A percentile compares a stretch with the other conserved stretches of the same genome.
Conservation (phyloP, 768 basidiomycete species). For the Hericium erinaceus region DNA sequence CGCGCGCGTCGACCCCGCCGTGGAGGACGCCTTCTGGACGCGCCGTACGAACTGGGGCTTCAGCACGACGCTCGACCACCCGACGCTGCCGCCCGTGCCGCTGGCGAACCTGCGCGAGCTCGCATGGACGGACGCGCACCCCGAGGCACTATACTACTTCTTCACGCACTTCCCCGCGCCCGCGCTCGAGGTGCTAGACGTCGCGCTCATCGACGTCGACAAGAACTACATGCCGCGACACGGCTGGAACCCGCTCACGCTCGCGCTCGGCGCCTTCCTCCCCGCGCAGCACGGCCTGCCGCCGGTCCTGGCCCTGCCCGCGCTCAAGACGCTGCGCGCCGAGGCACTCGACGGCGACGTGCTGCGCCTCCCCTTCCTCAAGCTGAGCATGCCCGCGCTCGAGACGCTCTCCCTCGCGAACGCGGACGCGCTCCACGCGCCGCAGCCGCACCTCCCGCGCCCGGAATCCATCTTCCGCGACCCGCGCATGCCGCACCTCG, state of each 20-base stretch:
- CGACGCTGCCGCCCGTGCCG: slow-evolving; percentile 3
- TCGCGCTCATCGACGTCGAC: slow-evolving; percentile 1
- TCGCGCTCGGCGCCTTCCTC: background rate
- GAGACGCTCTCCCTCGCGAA: slow-evolving; percentile 9
- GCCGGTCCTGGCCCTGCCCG: slow-evolving; percentile 3
- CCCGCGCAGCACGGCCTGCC: background rate
- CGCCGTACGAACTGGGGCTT: slow-evolving; percentile 1
- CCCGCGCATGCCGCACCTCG: slow-evolving; percentile 10
- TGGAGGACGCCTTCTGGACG: background rate
- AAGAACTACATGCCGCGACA: slow-evolving; percentile 2
- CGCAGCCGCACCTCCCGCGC: slow-evolving; percentile 3
- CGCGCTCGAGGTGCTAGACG: slow-evolving; percentile 5
- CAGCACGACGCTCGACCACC: background rate
- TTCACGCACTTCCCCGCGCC: slow-evolving; percentile 8
- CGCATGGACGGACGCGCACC: slow-evolving; percentile 8
- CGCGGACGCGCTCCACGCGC: background rate
- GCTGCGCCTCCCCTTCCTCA: slow-evolving; percentile 9
- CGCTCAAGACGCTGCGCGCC: slow-evolving; percentile 5
- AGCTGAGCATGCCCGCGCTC: slow-evolving; percentile 8
- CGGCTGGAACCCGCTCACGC: slow-evolving; percentile 1
- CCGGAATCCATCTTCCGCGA: slow-evolving; percentile 12
- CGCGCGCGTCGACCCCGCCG: background rate
- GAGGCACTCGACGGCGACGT: slow-evolving; percentile 6
- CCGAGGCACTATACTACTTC: slow-evolving; percentile 3
- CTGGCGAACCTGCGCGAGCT: slow-evolving; percentile 10